A percentile compares a stretch with the other conserved stretches of the same genome.
These are phyloP conservation scores for Geotrichum klebahnii DNA, from an alignment of 1,139 yeast genomes.

Conservation along the genomic window DNA sequence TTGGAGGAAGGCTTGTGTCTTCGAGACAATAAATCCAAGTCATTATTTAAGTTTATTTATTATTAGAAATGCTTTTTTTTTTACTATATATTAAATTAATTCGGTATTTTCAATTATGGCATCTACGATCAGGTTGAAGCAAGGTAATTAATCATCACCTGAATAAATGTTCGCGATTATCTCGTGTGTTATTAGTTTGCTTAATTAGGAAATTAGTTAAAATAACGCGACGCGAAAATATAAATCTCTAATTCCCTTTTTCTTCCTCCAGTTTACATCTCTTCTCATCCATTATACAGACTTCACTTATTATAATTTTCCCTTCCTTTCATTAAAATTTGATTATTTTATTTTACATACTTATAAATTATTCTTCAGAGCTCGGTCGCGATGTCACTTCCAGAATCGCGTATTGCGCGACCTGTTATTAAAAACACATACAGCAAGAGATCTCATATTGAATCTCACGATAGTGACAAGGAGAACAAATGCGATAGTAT, in stretches of 20 bases:
- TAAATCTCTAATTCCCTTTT: background rate
- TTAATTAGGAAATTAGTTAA: background rate
- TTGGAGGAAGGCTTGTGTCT: slow-evolving; percentile 62
- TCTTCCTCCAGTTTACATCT: background rate
- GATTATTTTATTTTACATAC: background rate
- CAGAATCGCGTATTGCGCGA: slow-evolving; percentile 12
- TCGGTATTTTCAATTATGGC: background rate
- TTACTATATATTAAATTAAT: background rate
- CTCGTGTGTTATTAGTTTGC: background rate
- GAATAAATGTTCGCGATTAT: background rate
- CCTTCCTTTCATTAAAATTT: slow-evolving; percentile 11
- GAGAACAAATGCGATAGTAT: background rate
- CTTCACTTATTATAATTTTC: slow-evolving; percentile 3
- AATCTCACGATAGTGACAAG: background rate
- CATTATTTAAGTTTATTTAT: background rate
- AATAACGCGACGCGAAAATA: slow-evolving; percentile 7
- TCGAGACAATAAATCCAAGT: slow-evolving; percentile 36
- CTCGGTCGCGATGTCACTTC: background rate
- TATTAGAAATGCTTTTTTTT: background rate
- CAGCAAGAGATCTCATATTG: slow-evolving; percentile 5
- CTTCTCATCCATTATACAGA: background rate
- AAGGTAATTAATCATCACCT: no score
- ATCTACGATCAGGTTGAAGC: background rate
- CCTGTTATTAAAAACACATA: slow-evolving; percentile 15
- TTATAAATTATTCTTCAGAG: no score